Conservation (phyloP, 306 rosid genomes). For the Vachellia collinsii region DNA sequence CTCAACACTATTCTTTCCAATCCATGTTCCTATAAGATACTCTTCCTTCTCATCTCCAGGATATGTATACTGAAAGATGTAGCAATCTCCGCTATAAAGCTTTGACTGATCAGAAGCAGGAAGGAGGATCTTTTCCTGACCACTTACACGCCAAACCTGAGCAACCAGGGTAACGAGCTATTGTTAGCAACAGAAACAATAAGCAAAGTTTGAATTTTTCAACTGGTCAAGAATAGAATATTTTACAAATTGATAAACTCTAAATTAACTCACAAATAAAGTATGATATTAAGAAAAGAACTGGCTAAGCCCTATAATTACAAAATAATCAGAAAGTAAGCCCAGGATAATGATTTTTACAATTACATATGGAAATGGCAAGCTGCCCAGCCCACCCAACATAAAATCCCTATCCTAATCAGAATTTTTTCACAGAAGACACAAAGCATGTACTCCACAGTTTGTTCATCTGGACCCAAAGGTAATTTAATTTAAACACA, state of each 20-base stretch:
- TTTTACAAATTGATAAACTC: constrained; percentile 1
- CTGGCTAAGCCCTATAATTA: background rate
- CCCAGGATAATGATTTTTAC: background rate
- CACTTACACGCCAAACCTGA: constrained; percentile 90
- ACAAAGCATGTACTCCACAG: constrained; percentile 30
- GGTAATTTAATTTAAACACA: constrained; percentile 15
- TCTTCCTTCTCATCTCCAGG: constrained; percentile 92
- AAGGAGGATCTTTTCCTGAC: constrained; percentile 73
- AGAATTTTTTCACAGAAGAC: constrained; percentile 19
- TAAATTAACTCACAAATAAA: constrained; percentile 1
- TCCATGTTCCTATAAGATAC: constrained; percentile 81
- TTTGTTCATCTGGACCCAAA: background rate
- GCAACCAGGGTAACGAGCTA: constrained; percentile 33
- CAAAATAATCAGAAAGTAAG: background rate
- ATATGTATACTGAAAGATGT: constrained; percentile 78
- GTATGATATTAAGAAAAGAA: background rate
- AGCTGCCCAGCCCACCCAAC: constrained; percentile 1
- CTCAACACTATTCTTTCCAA: constrained; percentile 84
- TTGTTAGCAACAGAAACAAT: constrained; percentile 42
- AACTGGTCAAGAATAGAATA: constrained; percentile 9
- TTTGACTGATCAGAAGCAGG: constrained; percentile 81
- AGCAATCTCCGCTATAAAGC: constrained; percentile 86
- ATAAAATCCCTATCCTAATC: constrained; percentile 6
- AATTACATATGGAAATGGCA: background rate
- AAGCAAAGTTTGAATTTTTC: constrained; percentile 16